Conservation (phyloP, 768 basidiomycete genomes). For the Omphalotus guepiniiformis region DNA sequence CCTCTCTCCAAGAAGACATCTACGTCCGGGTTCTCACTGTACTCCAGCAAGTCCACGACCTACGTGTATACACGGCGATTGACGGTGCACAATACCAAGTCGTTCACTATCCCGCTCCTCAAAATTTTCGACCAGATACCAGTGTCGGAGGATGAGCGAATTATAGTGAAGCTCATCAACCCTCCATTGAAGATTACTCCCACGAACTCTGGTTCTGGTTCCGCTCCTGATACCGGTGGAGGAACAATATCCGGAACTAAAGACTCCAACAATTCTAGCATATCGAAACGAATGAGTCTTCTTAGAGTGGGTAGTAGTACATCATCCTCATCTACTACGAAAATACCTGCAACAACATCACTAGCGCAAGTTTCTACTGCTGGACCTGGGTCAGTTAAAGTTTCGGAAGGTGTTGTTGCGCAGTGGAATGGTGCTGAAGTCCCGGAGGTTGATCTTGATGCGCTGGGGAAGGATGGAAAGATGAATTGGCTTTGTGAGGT, state of each 20-base stretch:
- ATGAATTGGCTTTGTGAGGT: conserved; percentile 30
- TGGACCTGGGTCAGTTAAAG: too few relatives aligned
- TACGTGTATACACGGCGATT: conserved; percentile 36
- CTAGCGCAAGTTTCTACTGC: neutral
- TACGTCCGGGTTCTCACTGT: conserved; percentile 27
- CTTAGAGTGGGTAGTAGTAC: too few relatives aligned
- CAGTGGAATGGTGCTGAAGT: conserved; percentile 37
- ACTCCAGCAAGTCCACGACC: too few relatives aligned
- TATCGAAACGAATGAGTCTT: too few relatives aligned
- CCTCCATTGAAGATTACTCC: conserved; percentile 14
- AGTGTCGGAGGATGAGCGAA: conserved; percentile 26
- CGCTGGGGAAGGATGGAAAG: conserved; percentile 28
- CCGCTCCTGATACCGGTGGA: neutral
- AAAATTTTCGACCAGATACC: conserved; percentile 38
- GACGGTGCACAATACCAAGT: conserved; percentile 35
- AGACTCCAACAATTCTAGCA: too few relatives aligned
- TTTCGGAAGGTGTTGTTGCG: conserved; percentile 28
- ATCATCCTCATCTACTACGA: too few relatives aligned
- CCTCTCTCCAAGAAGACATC: conserved; percentile 30
- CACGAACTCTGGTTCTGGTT: too few relatives aligned
- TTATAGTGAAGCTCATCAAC: conserved; percentile 17
- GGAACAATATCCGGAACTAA: neutral
- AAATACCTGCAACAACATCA: too few relatives aligned
- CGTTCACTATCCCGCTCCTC: conserved; percentile 21
- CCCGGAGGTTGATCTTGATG: conserved; percentile 19